phyloP scores from a whole-genome alignment of 2,329 filamentous ascomycete species.

The Aspergillus puulaauensis region DNA sequence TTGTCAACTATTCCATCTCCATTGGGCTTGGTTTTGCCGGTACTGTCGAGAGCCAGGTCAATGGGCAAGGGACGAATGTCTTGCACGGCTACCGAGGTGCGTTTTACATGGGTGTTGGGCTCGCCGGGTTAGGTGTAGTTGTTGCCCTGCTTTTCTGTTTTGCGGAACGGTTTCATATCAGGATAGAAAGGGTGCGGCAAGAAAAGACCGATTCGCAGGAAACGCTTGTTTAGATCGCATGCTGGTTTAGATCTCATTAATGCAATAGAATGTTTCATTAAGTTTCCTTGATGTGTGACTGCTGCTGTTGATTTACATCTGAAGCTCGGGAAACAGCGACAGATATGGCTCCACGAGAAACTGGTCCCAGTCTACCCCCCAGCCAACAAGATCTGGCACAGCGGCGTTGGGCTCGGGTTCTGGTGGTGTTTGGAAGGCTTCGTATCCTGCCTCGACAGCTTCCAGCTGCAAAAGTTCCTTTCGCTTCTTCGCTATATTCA shows the following conservation, averaged over 20 bases:
- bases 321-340: slow-evolving; percentile 22
- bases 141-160: not conserved
- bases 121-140: not conserved
- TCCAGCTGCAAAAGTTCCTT: slow-evolving; percentile 29
- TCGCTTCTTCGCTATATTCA: slow-evolving; percentile 29
- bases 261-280: not conserved
- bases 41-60: slow-evolving; percentile 14
- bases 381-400: slow-evolving; percentile 22
- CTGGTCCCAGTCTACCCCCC: slow-evolving; percentile 30
- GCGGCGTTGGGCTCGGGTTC: slow-evolving; percentile 9
- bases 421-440: slow-evolving; percentile 14
- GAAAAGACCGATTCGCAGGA: not conserved
- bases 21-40: slow-evolving; percentile 18
- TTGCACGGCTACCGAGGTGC: slow-evolving; percentile 13
- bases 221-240: not conserved
- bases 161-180: not conserved
- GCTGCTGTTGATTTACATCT: not conserved
- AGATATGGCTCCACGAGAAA: slow-evolving; percentile 32
- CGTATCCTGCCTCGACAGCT: slow-evolving; percentile 24
- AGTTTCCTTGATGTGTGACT: not conserved
- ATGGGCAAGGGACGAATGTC: slow-evolving; percentile 10
- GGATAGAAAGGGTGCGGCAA: not conserved
- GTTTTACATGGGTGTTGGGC: slow-evolving; percentile 10
- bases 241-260: not conserved
- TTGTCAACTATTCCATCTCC: slow-evolving; percentile 16